phyloP scores from a whole-genome alignment of 2,329 filamentous ascomycete species.

The Colletotrichum sp. region DNA sequence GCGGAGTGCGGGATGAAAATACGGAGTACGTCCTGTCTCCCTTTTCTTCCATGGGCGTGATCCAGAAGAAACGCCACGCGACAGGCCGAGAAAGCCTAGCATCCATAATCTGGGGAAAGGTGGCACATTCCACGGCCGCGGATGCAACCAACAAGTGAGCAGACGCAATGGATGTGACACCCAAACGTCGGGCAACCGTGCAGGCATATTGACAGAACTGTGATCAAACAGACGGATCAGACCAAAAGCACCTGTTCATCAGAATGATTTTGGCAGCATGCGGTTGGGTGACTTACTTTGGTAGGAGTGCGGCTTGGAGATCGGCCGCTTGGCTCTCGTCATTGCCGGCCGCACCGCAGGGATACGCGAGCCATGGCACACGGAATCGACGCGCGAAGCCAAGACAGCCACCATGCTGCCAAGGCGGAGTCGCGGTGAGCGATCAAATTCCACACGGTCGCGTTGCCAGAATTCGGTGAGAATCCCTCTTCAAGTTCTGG shows the following conservation, averaged over 20 bases:
- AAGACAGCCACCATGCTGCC: conserved; percentile 1
- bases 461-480: background rate
- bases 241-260: background rate
- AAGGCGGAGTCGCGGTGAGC: background rate
- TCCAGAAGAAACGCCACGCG: conserved; percentile 7
- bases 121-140: background rate
- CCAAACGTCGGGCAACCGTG: background rate
- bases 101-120: conserved; percentile 8
- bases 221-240: background rate
- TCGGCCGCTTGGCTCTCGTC: conserved; percentile 18
- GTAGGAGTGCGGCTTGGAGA: conserved; percentile 4
- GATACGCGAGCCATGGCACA: conserved; percentile 14
- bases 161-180: background rate
- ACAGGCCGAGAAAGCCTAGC: background rate
- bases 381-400: conserved; percentile 11
- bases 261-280: background rate
- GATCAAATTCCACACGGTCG: background rate
- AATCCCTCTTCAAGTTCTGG: background rate
- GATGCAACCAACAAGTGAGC: background rate
- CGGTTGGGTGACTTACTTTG: conserved; percentile 1
- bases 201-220: background rate
- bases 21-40: background rate
- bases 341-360: conserved; percentile 1
- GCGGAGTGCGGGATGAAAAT: background rate
- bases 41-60: background rate